Evolutionary conservation across 306 rosid genomes (phyloP).

Genomic region (Cajanus cajan): DNA sequence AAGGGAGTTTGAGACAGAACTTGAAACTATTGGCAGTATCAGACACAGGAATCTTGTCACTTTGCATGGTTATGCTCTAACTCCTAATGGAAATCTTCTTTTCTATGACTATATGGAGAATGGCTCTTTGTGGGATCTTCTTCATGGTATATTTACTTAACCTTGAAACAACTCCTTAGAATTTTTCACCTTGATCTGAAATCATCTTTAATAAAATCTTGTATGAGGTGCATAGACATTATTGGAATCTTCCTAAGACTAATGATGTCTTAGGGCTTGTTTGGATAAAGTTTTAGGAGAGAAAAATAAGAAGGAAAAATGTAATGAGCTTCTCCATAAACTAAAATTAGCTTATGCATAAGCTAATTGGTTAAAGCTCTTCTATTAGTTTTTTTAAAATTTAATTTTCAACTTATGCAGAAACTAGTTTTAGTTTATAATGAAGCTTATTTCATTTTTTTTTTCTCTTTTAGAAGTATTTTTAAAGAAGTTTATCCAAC

Average conservation of each 20-base stretch:
- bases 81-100: conserved; percentile 10
- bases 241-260: background rate
- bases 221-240: background rate
- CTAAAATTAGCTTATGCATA: no score
- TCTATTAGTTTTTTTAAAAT: no score
- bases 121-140: conserved; percentile 22
- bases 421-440: no score
- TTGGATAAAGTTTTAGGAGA: no score
- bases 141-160: background rate
- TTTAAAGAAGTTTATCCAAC: no score
- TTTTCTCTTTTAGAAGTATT: no score
- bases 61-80: conserved; percentile 16
- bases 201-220: background rate
- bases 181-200: background rate
- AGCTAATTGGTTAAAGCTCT: no score
- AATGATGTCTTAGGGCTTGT: background rate
- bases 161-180: background rate
- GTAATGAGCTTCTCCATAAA: no score
- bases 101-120: conserved; percentile 18
- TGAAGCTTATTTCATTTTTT: no score
- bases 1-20: conserved; percentile 15
- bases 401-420: no score
- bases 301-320: no score
- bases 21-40: conserved; percentile 10
- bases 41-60: conserved; percentile 16